Base-by-base conservation (phyloP, 768 basidiomycete species). In the Auricularia heimuer region DNA sequence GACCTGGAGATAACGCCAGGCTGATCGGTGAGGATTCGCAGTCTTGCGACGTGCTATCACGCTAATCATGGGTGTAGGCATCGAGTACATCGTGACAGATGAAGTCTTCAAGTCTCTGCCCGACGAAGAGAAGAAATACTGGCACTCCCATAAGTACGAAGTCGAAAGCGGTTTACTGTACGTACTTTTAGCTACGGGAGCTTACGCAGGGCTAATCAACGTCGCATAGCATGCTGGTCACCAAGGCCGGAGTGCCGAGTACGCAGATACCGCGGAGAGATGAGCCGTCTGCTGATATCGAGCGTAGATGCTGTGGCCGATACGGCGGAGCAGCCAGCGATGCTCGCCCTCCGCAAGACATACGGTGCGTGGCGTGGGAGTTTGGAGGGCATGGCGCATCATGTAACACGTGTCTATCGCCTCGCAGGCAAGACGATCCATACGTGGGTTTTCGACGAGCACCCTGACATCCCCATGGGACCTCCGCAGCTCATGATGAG, bases 131-230 rank as follows among this genome's bases (percentile, higher is more conserved):
- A 78, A 80, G 69, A 77, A 73, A 68, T 81, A 77, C 64, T 83
- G 82, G 83, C 83, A 84, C 69, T 81, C 79, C 14, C 83, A 83
- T 67, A 78, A 81, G 67, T 80, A 78, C 63, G 80, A 81, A 69
- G 79, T 76, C 10, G 47, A 51, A 21, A 51, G 47, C 47, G 47
- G 47, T 4, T 18, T 51, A 6, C 16, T 51, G 47, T 51, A 3
- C 11, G 47, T 51, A 29, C 29, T 29, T 29, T 29, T 29, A 29
- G 29, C 29, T 29, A 29, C 39, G 39, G 39, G 8, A 14, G 47
- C 21, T 51, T 8, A 51, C 47, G 47, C 47, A 18, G 18, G 14
- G 14, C 29, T 29, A 29, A 29, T 29, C 29, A 29, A 29, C 29
- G 29, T 29, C 29, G 29, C 21, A 6, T 18, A 51, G 47, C 10